phyloP scores from a whole-genome alignment of 2,329 filamentous ascomycete genomes.

The Fusarium pseudocircinatum region DNA sequence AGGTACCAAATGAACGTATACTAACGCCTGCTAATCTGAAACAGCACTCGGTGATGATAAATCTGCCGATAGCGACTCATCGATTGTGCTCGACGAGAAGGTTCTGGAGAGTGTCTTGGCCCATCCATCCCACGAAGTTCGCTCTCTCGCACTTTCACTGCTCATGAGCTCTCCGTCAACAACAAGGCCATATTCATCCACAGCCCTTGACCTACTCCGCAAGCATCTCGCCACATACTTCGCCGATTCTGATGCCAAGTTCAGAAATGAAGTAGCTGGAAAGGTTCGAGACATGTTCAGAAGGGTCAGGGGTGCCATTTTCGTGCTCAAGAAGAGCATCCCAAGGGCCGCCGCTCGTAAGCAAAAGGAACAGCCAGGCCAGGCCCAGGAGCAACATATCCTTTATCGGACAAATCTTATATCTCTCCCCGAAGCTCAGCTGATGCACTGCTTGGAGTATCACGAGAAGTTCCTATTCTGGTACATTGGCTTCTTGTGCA shows the following conservation, averaged over 20 bases:
- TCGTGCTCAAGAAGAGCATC: slow-evolving; percentile 61
- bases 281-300: slow-evolving; percentile 80
- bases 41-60: slow-evolving; percentile 43
- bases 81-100: slow-evolving; percentile 52
- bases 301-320: slow-evolving; percentile 74
- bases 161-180: slow-evolving; percentile 79
- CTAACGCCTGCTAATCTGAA: slow-evolving; percentile 25
- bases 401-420: slow-evolving; percentile 54
- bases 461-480: slow-evolving; percentile 75
- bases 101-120: slow-evolving; percentile 63
- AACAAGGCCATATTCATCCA: slow-evolving; percentile 74
- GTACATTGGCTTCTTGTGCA: slow-evolving; percentile 77
- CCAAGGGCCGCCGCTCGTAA: slow-evolving; percentile 48
- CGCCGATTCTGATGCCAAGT: slow-evolving; percentile 85
- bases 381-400: slow-evolving; percentile 41
- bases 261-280: slow-evolving; percentile 81
- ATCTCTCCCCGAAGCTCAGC: slow-evolving; percentile 50
- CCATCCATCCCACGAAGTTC: slow-evolving; percentile 70
- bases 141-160: slow-evolving; percentile 83
- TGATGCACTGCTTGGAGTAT: slow-evolving; percentile 54
- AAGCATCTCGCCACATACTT: slow-evolving; percentile 76
- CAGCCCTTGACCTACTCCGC: slow-evolving; percentile 70
- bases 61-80: slow-evolving; percentile 28
- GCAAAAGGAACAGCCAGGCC: slow-evolving; percentile 45
- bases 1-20: not conserved